Evolutionary conservation across 2,329 filamentous ascomycete species (phyloP).

Genomic region (Pestalotiopsis sp.): DNA sequence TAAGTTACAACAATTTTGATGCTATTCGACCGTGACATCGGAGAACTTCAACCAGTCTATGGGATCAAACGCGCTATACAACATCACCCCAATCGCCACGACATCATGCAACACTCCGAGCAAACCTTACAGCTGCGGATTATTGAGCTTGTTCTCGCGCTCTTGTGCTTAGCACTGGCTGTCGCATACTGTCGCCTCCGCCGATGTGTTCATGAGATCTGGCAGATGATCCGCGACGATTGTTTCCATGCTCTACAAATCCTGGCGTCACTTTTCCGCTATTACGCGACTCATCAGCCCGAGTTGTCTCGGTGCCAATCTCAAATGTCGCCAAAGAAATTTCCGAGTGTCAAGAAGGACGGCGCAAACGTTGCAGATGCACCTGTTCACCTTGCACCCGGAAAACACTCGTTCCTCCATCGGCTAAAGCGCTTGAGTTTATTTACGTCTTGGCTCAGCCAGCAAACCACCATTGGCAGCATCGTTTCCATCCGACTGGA

Average conservation of each 20-base stretch:
- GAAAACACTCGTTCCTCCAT: background rate
- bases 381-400: background rate
- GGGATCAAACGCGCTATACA: background rate
- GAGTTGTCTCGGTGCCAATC: too few species aligned
- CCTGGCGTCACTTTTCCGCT: background rate
- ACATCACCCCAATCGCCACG: background rate
- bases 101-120: background rate
- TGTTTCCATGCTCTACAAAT: background rate
- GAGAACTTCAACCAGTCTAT: background rate
- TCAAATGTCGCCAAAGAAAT: background rate
- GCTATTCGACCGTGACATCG: background rate
- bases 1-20: slow-evolving; percentile 3
- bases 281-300: background rate
- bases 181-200: background rate
- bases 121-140: background rate
- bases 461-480: slow-evolving; percentile 1
- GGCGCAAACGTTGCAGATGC: background rate
- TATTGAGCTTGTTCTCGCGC: background rate
- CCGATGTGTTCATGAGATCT: background rate
- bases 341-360: background rate
- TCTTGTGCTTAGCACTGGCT: background rate
- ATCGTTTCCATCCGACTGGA: slow-evolving; percentile 13
- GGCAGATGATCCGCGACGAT: background rate
- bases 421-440: slow-evolving; percentile 9
- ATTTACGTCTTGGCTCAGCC: slow-evolving; percentile 13